Conservation (phyloP, 345 rosid genomes). For the Hevea brasiliensis region DNA sequence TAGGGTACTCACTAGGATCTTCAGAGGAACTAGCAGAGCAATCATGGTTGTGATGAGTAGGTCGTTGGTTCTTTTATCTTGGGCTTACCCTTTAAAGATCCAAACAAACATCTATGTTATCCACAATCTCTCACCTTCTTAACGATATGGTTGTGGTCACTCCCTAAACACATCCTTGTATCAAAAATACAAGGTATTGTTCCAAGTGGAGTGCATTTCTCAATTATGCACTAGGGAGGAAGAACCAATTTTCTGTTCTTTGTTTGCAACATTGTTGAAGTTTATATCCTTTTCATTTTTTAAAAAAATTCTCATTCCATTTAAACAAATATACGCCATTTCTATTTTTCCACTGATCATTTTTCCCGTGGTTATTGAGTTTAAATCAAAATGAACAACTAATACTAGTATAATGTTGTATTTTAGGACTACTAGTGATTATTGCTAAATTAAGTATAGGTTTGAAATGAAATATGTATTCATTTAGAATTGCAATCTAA, state of each 20-base stretch:
- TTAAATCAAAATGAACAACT: not conserved
- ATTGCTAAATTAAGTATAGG: too few species aligned
- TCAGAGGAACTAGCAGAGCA: too few species aligned
- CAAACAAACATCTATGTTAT: too few species aligned
- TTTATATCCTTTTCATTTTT: conserved; percentile 14
- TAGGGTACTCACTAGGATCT: too few species aligned
- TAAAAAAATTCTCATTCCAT: not conserved
- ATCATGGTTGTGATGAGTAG: too few species aligned
- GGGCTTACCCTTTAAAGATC: too few species aligned
- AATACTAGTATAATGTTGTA: not conserved
- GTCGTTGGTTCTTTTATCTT: too few species aligned
- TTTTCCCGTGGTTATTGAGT: not conserved
- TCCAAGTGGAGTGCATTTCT: conserved; percentile 76
- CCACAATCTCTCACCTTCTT: too few species aligned
- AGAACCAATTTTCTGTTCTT: conserved; percentile 64
- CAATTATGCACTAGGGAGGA: conserved; percentile 84
- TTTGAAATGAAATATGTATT: not conserved
- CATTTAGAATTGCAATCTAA: not conserved
- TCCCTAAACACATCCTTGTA: too few species aligned
- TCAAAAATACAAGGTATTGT: too few species aligned
- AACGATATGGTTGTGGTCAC: too few species aligned
- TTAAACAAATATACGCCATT: not conserved
- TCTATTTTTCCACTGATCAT: not conserved
- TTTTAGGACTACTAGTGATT: not conserved
- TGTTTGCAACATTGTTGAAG: conserved; percentile 56